Base-by-base conservation (phyloP, 2,329 filamentous ascomycete species). In the Stagonosporopsis rhizophila region DNA sequence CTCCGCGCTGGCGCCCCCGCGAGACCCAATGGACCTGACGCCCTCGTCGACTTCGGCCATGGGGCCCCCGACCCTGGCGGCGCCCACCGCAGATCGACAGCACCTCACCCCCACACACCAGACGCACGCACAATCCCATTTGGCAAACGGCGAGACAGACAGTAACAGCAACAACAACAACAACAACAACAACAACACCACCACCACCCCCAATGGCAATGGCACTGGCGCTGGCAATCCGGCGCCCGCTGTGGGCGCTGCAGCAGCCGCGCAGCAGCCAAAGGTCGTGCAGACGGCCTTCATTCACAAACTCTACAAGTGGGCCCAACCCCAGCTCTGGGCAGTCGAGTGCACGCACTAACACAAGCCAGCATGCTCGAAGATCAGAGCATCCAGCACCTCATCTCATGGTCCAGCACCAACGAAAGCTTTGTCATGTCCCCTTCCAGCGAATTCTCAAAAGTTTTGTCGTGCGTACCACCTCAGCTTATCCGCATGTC, bases 381-480 rank as follows among this genome's bases (percentile, higher is more conserved):
- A 77, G 95, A 99, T 75, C 88, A 88, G 32, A 89, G 83, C 68
- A 99, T 99, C 59, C 90, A 95, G 70, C 93, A 98, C 76, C 82
- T 99, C 59, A 99, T 99, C 71, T 96, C 94, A 8, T 99, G 95
- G 95, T 96, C 94, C 1, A 88, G 83, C 66, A 90, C 90, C 46
- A 92, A 93, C 58, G 95, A 99, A 76, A 98, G 95, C 78, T 99
- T 99, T 75, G 92, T 99, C 71, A 98, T 99, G 92, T 96, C 93
- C 20, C 95, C 95, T 15, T 96, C 93, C 8, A 91, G 91, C 70
- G 95, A 98, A 75, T 99, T 99, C 75, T 96, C 94, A 62, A 98
- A 97, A 83, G 95, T 98, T 49, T 83, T 99, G 72, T 92, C 95
- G 94, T 97, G 85, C 77, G 90, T 87, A 41, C 58, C 58, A 62